Evolutionary conservation across 2,329 filamentous ascomycete species (phyloP).

Genomic region (Aspergillus viridinutans): DNA sequence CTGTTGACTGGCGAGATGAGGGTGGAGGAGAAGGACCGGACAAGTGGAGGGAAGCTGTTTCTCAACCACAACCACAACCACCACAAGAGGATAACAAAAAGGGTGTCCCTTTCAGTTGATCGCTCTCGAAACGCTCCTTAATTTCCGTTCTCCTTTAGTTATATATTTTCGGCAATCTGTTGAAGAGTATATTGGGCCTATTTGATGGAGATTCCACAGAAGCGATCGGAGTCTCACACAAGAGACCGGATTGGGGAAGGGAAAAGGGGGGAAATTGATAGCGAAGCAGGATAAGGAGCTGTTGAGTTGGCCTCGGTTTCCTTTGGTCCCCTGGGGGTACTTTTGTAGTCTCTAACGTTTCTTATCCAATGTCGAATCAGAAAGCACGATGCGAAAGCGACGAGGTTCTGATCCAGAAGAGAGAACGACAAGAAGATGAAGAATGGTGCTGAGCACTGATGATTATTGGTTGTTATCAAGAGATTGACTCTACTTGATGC

Average conservation of each 20-base stretch:
- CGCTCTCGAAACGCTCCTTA: neutral
- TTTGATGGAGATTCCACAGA: constrained; percentile 9
- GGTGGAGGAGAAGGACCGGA: constrained; percentile 18
- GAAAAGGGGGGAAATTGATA: constrained; percentile 8
- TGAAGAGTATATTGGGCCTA: neutral
- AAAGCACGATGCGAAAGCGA: constrained; percentile 6
- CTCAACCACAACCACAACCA: constrained; percentile 17
- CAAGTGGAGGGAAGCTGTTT: constrained; percentile 21
- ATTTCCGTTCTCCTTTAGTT: constrained; percentile 7
- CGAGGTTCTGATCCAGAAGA: constrained; percentile 17
- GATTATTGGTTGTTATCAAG: neutral
- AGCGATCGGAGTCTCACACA: constrained; percentile 11
- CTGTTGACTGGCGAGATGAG: constrained; percentile 10
- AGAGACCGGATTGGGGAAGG: neutral
- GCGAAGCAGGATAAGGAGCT: constrained; percentile 7
- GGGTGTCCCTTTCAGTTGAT: neutral
- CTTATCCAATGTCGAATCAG: constrained; percentile 6
- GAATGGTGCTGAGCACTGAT: constrained; percentile 16
- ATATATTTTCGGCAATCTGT: constrained; percentile 1
- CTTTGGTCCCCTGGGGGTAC: neutral
- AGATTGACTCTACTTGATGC: constrained; percentile 16
- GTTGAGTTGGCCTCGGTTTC: constrained; percentile 12
- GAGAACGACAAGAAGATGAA: constrained; percentile 26
- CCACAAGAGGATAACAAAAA: constrained; percentile 11
- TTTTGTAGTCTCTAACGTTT: neutral